Base-by-base conservation (phyloP, 371 early-diverging fungal species). In the Mucor racemosus region DNA sequence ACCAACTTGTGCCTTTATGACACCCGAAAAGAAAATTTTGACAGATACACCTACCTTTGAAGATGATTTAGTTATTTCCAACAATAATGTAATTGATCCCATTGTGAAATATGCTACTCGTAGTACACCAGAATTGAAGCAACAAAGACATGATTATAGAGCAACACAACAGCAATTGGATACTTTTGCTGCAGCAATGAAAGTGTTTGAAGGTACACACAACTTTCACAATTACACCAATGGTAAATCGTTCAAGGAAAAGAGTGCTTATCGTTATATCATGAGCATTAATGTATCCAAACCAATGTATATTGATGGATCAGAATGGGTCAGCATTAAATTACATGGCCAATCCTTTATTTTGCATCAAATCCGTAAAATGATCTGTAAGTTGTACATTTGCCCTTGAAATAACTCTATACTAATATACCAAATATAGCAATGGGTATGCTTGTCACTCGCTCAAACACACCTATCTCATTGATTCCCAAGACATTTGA, bases 341-440 rank as follows among this genome's bases (percentile, higher is more conserved):
- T 92, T 99, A 26, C 90, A 95, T 66, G 99, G 99, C 1, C 99
- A 99, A 82, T 94, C 97, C 35, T 99, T 99, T 74, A 96, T 99
- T 96, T 85, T 99, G 26, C 99, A 99, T 80, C 99, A 99, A 82
- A 99, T 99, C 67, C 93, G 99, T 65, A 99, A 99, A 75, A 99
- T 99, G 99, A 92, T 99, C 60, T 94, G 96, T 71, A 75, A 84
- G 78, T 67, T 26, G 8, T 21, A 4, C 9, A 21, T 4, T n/a
- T 13, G 17, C 17, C 15, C 6, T 15, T 9, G 21, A 53, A 11
- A 17, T 19, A 38, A 19, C 33, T 34, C 26, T 53, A 21, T 35
- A 55, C 15, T 53, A 35, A 35, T 14, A 26, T 42, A 67, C 46
- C 26, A 26, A 26, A 42, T 17, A 46, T 75, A 84, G 86, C 86